Evolutionary conservation across 2,329 filamentous ascomycete genomes (phyloP), one percentile per base, ranked within the genome.

Genomic region (Juglanconis oblonga): DNA sequence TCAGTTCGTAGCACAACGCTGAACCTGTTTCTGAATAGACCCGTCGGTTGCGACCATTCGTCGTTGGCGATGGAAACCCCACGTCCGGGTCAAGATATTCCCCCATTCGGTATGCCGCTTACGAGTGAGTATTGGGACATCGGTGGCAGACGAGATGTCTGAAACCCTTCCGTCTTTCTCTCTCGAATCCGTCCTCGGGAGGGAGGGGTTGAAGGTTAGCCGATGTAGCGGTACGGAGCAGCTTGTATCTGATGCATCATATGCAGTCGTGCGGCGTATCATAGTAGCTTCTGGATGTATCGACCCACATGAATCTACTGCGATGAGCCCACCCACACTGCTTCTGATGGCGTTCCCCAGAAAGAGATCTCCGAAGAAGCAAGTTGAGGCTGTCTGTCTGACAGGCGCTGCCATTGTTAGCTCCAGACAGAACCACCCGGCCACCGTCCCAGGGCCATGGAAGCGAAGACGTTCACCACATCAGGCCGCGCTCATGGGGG

Each of bases 201-300:
- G 17, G n/a, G 44, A 45, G 44, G 44, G 44, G 44, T 45, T 45
- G 44, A 29, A 45, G 4, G 17, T 3, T 45, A 6, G 44, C 44
- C 44, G 14, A 45, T 45, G 44, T 45, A 29, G 44, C 17, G 14
- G 14, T 17, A 45, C 44, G 17, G 17, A n/a, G 44, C 17, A 45
- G 14, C 44, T 45, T 45, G 40, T 45, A 45, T 45, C 31, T 55
- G 52, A 55, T 55, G 52, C 52, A 55, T 44, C 52, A 47, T 29
- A 55, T 55, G 32, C 52, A 45, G 31, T 40, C 29, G 29, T n/a
- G 29, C 29, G 52, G 52, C 38, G 29, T 17, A 44, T 17, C 17
- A 17, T 17, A 17, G 17, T 17, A 17, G 52, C 14, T 14, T 13
- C 24, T 14, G 38, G 32, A 32, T 17, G 31, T 38, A 45, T 32